A percentile compares a stretch with the other conserved stretches of the same genome.
phyloP scores from a whole-genome alignment of 495 filamentous ascomycete genomes.

The Neurospora sp. region DNA sequence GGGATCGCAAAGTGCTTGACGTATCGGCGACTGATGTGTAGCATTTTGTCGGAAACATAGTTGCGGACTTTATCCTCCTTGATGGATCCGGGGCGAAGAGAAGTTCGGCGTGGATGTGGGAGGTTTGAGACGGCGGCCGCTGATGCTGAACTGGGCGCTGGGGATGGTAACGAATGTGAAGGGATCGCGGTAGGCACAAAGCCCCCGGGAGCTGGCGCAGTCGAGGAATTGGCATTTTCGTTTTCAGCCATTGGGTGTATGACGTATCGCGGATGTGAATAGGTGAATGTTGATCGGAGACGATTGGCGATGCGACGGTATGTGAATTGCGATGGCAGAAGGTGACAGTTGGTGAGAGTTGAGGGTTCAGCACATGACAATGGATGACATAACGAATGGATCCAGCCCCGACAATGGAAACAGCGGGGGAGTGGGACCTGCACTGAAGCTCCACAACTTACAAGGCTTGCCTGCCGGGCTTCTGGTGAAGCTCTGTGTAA shows the following conservation, averaged over 20 bases:
- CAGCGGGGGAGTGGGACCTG: neutral
- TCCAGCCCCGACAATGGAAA: neutral
- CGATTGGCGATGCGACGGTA: neutral
- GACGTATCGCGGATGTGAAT: neutral
- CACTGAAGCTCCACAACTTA: neutral
- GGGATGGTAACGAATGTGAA: conserved; percentile 35
- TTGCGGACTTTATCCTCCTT: conserved; percentile 71
- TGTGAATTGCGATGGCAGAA: neutral
- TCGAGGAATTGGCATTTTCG: neutral
- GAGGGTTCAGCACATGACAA: neutral
- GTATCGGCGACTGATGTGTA: conserved; percentile 57
- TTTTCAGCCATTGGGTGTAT: conserved; percentile 25
- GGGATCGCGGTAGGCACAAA: conserved; percentile 31
- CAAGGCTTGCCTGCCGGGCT: neutral
- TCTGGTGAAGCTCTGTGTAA: neutral
- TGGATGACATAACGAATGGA: neutral
- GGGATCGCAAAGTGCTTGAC: conserved; percentile 60
- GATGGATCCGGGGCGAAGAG: conserved; percentile 56
- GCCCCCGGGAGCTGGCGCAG: conserved; percentile 24
- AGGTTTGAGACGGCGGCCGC: conserved; percentile 31
- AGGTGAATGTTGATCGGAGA: neutral
- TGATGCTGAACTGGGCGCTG: conserved; percentile 44
- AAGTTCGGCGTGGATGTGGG: conserved; percentile 52
- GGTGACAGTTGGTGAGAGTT: neutral
- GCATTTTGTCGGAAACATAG: conserved; percentile 53